Percentiles rank a stretch among this genome's conserved stretches.
phyloP scores from a whole-genome alignment of 305 asterid species.

The Fraxinus xanthoxyloides region DNA sequence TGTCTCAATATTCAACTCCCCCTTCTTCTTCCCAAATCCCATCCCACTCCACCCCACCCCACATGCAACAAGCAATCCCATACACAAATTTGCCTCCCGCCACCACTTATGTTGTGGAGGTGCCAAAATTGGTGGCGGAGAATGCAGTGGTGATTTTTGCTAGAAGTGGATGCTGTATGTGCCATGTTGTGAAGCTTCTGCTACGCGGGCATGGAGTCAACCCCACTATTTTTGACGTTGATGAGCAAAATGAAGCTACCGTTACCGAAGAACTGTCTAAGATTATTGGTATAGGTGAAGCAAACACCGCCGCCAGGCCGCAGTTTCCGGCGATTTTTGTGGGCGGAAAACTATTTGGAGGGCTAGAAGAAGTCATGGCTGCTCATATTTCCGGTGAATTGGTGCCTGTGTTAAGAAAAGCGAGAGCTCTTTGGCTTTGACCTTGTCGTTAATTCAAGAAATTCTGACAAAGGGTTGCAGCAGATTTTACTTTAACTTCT shows the following conservation, averaged over 20 bases:
- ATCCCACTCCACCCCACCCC: background rate
- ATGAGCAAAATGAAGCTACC: slow-evolving; percentile 14
- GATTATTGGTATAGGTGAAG: background rate
- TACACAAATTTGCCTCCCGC: background rate
- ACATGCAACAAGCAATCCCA: slow-evolving; percentile 34
- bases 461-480: background rate
- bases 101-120: background rate
- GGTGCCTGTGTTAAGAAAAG: slow-evolving; percentile 33
- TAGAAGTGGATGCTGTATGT: slow-evolving; percentile 33
- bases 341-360: slow-evolving; percentile 42
- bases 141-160: slow-evolving; percentile 28
- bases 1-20: background rate
- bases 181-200: slow-evolving; percentile 28
- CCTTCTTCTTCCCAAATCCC: background rate
- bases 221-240: slow-evolving; percentile 29
- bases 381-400: slow-evolving; percentile 35
- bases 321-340: slow-evolving; percentile 37
- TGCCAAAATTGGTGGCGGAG: slow-evolving; percentile 27
- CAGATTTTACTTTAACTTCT: background rate
- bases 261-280: background rate
- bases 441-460: background rate
- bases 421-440: slow-evolving; percentile 43
- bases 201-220: slow-evolving; percentile 32
- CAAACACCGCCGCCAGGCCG: background rate
- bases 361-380: slow-evolving; percentile 36